These are phyloP conservation scores for Mycena alexandri DNA, from an alignment of 768 basidiomycete species.

Conservation along the genomic window DNA sequence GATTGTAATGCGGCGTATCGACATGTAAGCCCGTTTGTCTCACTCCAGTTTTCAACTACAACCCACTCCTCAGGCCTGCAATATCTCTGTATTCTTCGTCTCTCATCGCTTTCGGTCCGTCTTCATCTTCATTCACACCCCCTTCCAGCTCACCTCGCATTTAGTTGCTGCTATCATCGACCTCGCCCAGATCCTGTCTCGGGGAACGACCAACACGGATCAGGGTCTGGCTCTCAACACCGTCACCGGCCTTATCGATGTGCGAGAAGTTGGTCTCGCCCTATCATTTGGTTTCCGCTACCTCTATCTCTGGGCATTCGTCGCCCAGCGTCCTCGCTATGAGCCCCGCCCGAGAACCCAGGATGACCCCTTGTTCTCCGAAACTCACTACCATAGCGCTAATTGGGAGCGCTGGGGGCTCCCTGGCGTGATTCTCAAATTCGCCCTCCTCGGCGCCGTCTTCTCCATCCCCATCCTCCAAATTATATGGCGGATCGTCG, in stretches of 20 bases:
- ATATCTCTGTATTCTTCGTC: constrained; percentile 69
- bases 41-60: constrained; percentile 2
- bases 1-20: constrained; percentile 63
- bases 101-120: constrained; percentile 64
- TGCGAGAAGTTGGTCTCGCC: constrained; percentile 71
- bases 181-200: constrained; percentile 64
- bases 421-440: constrained; percentile 66
- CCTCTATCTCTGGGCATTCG: constrained; percentile 78
- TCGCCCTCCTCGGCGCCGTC: constrained; percentile 59
- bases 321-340: constrained; percentile 66
- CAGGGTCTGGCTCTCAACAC: constrained; percentile 42
- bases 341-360: constrained; percentile 45
- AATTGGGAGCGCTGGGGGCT: constrained; percentile 77
- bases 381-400: constrained; percentile 60
- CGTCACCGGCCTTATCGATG: constrained; percentile 56
- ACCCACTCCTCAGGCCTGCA: constrained; percentile 50
- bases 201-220: constrained; percentile 46
- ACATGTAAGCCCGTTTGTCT: constrained; percentile 55
- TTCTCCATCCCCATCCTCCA: constrained; percentile 68
- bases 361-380: constrained; percentile 38
- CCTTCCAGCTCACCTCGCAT: neutral
- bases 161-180: constrained; percentile 69
- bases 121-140: neutral
- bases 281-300: constrained; percentile 71
- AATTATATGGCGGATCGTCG: constrained; percentile 69